phyloP scores from a whole-genome alignment of 208 protist species.

The Crithidia bombi region DNA sequence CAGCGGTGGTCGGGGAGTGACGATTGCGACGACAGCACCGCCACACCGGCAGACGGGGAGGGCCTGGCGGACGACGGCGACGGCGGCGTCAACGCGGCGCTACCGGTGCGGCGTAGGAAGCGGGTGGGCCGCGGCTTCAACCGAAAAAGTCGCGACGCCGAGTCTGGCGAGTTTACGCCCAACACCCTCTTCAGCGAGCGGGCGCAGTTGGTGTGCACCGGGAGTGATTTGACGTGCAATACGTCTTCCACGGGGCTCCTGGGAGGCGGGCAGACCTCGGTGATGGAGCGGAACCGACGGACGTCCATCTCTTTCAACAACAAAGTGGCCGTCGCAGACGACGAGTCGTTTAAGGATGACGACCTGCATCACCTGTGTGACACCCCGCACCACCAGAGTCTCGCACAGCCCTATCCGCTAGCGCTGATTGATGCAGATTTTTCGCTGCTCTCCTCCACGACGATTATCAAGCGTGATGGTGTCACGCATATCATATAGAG shows the following conservation, averaged over 20 bases:
- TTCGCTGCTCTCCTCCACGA: slow-evolving; percentile 9
- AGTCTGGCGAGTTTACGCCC: background rate
- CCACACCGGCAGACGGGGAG: background rate
- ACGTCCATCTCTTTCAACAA: slow-evolving; percentile 18
- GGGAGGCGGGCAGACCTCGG: background rate
- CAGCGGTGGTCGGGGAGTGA: background rate
- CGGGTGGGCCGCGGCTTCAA: slow-evolving; percentile 17
- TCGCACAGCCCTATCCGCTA: slow-evolving; percentile 4
- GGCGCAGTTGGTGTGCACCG: background rate
- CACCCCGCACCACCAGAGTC: slow-evolving; percentile 10
- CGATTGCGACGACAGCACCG: background rate
- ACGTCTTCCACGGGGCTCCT: slow-evolving; percentile 2
- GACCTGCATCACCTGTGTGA: slow-evolving; percentile 11
- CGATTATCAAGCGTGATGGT: slow-evolving; percentile 1
- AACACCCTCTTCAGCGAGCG: background rate
- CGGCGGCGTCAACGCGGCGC: background rate
- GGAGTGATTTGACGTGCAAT: slow-evolving; percentile 6
- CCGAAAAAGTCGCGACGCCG: background rate
- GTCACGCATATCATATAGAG: slow-evolving; percentile 16
- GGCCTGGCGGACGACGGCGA: background rate
- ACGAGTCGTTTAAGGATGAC: background rate
- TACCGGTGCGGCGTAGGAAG: slow-evolving; percentile 3
- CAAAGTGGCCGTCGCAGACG: slow-evolving; percentile 8
- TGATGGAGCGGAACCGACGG: slow-evolving; percentile 4
- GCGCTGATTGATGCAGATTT: slow-evolving; percentile 1